Percentiles rank a stretch among this genome's conserved stretches.
Evolutionary conservation across 2,329 filamentous ascomycete species (phyloP).

Genomic region (Stromatinia cepivora): DNA sequence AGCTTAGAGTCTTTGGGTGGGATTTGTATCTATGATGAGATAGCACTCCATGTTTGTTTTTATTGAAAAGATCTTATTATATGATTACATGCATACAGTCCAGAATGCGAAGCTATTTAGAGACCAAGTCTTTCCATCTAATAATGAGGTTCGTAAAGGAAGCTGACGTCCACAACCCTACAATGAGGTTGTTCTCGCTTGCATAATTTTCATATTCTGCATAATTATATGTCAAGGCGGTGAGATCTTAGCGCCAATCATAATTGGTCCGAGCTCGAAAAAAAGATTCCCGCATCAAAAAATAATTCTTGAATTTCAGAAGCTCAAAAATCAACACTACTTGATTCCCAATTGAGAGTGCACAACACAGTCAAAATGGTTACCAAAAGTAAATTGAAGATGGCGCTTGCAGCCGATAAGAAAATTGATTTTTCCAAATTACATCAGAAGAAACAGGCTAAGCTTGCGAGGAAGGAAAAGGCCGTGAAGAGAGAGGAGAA

Average conservation of each 20-base stretch:
- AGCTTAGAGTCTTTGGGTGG: neutral
- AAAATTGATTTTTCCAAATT: constrained; percentile 53
- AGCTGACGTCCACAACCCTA: neutral
- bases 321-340: constrained; percentile 19
- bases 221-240: constrained; percentile 20
- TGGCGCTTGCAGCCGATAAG: constrained; percentile 57
- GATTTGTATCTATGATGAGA: neutral
- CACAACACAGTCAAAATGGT: constrained; percentile 37
- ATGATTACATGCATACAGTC: neutral
- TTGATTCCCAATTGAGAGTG: constrained; percentile 18
- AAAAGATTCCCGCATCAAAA: constrained; percentile 26
- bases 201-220: constrained; percentile 11
- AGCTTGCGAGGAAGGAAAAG: constrained; percentile 49
- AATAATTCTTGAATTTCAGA: constrained; percentile 22
- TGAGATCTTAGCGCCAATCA: constrained; percentile 3
- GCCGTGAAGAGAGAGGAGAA: constrained; percentile 46
- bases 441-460: constrained; percentile 43
- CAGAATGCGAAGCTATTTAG: neutral
- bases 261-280: constrained; percentile 23
- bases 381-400: constrained; percentile 50
- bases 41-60: neutral
- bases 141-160: neutral
- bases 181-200: neutral
- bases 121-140: neutral
- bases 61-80: neutral